Evolutionary conservation across 306 rosid species (phyloP), one percentile per base, ranked within the genome.

Genomic region (Rosa chinensis): DNA sequence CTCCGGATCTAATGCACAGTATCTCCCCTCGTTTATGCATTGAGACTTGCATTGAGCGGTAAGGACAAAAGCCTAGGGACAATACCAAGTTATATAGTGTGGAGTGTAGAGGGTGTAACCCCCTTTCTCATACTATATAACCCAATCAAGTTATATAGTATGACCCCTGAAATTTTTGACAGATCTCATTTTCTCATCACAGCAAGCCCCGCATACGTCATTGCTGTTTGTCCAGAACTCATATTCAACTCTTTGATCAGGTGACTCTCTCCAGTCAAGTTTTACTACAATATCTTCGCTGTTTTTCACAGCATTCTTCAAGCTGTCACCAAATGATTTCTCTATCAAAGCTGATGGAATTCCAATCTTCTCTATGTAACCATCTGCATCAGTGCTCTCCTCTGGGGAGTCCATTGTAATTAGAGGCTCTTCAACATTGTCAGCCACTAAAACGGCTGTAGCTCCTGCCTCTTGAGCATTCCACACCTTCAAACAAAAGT

Each of bases 141-240:
- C n/a, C n/a, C n/a, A n/a, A n/a, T n/a, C n/a, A n/a, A n/a, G n/a
- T n/a, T n/a, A n/a, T n/a, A n/a, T n/a, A 84, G 98, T 97, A 67
- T 95, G 98, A 53, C 99, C 99, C 77, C 85, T 92, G 21, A 95
- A 95, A 59, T 82, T 89, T 88, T 88, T 89, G 66, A 95, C 97
- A 50, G 93, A 95, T 42, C 80, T 69, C 96, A 90, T 95, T 74
- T 95, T 98, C 82, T 95, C 98, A 1, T 95, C 90, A 6, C 99
- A 95, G 6, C 99, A 97, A 76, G 83, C 89, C n/a, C 99, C 99
- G 2, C 99, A 95, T 79, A 93, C 99, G 0, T 91, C 98, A 1
- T 92, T 95, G 89, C 98, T 93, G 84, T 95, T 95, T 7, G 99
- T 95, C 99, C 99, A 95, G 66, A 95, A 89, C 86, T 95, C 97